Evolutionary conservation across 1,284 basidiomycete genomes (phyloP), one percentile per base, ranked within the genome.

Genomic region (Trametes polyzona): DNA sequence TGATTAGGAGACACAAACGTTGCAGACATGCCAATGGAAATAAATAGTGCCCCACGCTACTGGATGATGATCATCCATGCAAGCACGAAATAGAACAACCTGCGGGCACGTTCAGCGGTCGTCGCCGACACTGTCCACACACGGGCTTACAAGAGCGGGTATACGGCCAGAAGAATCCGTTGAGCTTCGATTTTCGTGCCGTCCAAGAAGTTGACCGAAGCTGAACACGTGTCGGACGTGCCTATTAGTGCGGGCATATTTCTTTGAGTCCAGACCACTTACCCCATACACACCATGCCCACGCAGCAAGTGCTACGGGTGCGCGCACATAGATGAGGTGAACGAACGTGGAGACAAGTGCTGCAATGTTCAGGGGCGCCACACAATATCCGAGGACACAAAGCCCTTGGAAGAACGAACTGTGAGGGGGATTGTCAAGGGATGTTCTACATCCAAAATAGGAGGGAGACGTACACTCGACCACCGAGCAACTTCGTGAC

Each of bases 231-330:
- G 57, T 36, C 47, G 47, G 52, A 62, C 16, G n/a, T 48, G 60
- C 21, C n/a, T n/a, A 55, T 24, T 9, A 24, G 35, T 27, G 21
- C 30, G 17, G 37, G 39, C 6, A 19, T 8, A 47, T 41, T 4
- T 23, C 6, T 37, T 14, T 24, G n/a, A 5, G 3, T 29, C 30
- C 11, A 7, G n/a, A 26, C 7, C 30, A 76, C 82, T 66, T 68
- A 96, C 95, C 95, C 94, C 95, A 98, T 52, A 96, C 90, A 71
- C 89, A 93, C 95, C 95, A 98, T 33, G 81, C 93, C 89, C 93
- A 96, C 21, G 92, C 90, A 16, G 86, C 80, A 17, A 96, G 71
- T 36, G 93, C 89, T 32, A 98, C 74, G 3, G 95, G 95, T 26
- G 88, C 87, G 52, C 95, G 83, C 58, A 98, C 80, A 73, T 90